phyloP scores from a whole-genome alignment of 1,139 yeast genomes.

The Yamadazyma diddensiae region DNA sequence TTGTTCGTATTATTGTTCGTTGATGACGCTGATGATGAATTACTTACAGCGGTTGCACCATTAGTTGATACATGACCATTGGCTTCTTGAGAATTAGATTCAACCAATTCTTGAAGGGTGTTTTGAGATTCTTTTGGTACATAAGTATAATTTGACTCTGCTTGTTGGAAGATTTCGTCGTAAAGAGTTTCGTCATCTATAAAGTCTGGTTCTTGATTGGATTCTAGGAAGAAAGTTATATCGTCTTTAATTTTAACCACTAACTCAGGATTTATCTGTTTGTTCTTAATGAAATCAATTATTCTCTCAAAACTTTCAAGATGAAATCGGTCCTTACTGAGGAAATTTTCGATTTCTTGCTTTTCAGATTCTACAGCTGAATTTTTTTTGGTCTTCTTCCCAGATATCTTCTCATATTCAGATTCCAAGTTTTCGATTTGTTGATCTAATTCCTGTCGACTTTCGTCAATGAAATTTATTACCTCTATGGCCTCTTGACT shows the following conservation, averaged over 20 bases:
- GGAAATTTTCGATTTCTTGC: constrained; percentile 39
- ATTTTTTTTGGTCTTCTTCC: constrained; percentile 41
- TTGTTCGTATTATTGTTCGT: not conserved
- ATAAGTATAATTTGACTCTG: constrained; percentile 16
- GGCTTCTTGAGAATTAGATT: not conserved
- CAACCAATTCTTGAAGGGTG: constrained; percentile 8
- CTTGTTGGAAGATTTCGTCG: constrained; percentile 40
- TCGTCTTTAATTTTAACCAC: constrained; percentile 41
- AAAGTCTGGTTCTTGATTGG: constrained; percentile 40
- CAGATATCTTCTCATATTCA: constrained; percentile 39
- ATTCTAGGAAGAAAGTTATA: constrained; percentile 35
- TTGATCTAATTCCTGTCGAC: constrained; percentile 29
- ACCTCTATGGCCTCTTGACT: constrained; percentile 36
- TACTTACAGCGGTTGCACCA: not conserved
- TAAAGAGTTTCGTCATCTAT: constrained; percentile 39
- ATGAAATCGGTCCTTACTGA: constrained; percentile 37
- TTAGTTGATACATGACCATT: constrained; percentile 3
- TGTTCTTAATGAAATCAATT: constrained; percentile 30
- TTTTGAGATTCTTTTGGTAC: constrained; percentile 11
- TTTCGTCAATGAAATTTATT: constrained; percentile 28
- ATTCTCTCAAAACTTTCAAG: constrained; percentile 34
- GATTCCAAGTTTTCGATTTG: constrained; percentile 35
- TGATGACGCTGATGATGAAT: not conserved
- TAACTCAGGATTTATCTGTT: constrained; percentile 31
- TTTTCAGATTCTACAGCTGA: constrained; percentile 40